Base-by-base conservation (phyloP, 805 yeast species). In the Metschnikowia vanudenii region DNA sequence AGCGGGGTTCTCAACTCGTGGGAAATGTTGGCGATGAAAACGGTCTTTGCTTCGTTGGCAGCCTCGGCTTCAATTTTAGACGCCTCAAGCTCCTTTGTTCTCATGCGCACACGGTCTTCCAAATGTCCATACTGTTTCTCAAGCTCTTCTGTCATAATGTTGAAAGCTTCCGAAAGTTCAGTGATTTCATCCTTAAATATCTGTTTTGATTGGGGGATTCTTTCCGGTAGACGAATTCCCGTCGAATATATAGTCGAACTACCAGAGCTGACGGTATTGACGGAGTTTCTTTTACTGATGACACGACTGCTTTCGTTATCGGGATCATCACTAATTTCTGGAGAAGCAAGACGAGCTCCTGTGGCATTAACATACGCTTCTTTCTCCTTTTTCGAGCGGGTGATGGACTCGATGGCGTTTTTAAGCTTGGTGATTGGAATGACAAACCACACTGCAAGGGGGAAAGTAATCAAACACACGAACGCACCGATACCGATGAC, bases 1-100 rank as follows among this genome's bases (percentile, higher is more conserved):
- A 94, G 72, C 1, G 99, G 99, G 0, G 98, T 94, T 56, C 98
- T 79, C 60, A 94, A 74, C 69, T 94, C 99, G 64, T 89, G 97
- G 0, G 96, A 88, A 14, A 89, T 90, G 55, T 91, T 88, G 2
- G 97, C 96, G 58, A 89, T 84, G 62, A 89, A 89, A 6, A 88
- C 90, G 0, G 98, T 91, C 61, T 94, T 94, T 2, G 98, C 96
- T 56, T 94, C 97, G 64, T 92, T 92, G 1, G 99, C 99, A 24
- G 85, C 81, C 67, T 92, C 97, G 0, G 97, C 97, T 61, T 85
- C 87, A 26, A 85, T 78, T 57, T 88, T 87, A 9, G 96, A 94
- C 1, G 84, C 84, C 63, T 91, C 97, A 37, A 92, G 74, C 63
- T 92, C 96, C 57, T 80, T 82, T 0, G 98, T 92, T 60, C 98